Evolutionary conservation across 768 basidiomycete species (phyloP).

Genomic region (Lepiota subincarnata): DNA sequence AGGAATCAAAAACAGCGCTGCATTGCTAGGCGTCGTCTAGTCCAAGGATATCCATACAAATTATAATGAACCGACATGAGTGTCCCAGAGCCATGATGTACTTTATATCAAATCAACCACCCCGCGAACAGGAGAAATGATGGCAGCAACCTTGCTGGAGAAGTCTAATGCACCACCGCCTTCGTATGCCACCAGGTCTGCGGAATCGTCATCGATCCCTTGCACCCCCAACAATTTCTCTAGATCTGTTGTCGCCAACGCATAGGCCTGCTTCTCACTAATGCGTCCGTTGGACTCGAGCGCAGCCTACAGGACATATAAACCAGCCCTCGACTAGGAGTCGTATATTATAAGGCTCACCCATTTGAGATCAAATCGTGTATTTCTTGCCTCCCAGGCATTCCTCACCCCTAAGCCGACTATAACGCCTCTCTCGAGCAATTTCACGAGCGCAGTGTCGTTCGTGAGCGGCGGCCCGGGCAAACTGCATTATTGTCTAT

Average conservation of each 20-base stretch:
- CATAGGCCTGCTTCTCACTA: slow-evolving; percentile 35
- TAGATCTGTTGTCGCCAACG: slow-evolving; percentile 43
- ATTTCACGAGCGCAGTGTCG: slow-evolving; percentile 53
- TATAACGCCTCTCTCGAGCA: slow-evolving; percentile 71
- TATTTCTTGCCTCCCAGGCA: slow-evolving; percentile 71
- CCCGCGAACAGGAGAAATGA: slow-evolving; percentile 48
- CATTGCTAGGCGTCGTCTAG: slow-evolving; percentile 63
- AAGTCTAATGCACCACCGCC: slow-evolving; percentile 57
- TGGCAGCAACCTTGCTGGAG: slow-evolving; percentile 50
- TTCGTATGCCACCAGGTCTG: slow-evolving; percentile 58
- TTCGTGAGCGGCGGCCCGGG: slow-evolving; percentile 74
- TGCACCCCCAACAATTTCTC: slow-evolving; percentile 36
- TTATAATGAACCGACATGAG: slow-evolving; percentile 7
- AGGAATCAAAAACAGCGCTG: slow-evolving; percentile 62
- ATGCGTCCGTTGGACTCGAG: slow-evolving; percentile 45
- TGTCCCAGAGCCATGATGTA: neutral
- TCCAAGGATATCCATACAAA: slow-evolving; percentile 8
- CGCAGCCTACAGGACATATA: slow-evolving; percentile 30
- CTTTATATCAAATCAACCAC: slow-evolving; percentile 48
- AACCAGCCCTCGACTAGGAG: no score
- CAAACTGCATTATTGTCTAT: slow-evolving; percentile 33
- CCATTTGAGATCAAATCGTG: slow-evolving; percentile 78
- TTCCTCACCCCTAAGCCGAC: slow-evolving; percentile 69
- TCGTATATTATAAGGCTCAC: slow-evolving; percentile 32
- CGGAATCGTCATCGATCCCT: slow-evolving; percentile 34